Evolutionary conservation across 202 grass and related monocot genomes (phyloP).

Genomic region (Digitaria exilis): DNA sequence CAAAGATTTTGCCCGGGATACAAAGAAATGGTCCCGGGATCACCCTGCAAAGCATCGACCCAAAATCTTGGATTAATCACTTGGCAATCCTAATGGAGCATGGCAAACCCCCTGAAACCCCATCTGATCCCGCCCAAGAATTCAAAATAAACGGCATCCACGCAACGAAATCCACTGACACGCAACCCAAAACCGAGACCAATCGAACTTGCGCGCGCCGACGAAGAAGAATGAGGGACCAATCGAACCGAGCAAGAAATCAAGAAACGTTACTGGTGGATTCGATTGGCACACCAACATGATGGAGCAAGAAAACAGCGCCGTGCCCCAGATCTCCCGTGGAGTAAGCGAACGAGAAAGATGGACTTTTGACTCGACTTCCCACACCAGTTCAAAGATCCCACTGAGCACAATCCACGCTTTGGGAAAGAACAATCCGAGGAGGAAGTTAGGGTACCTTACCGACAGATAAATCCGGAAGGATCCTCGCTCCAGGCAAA

Average conservation of each 20-base stretch:
- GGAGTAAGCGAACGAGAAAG: no score
- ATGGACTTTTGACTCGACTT: neutral
- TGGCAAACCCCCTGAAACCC: neutral
- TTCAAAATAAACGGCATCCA: constrained; percentile 5
- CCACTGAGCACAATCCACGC: no score
- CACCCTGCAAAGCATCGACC: neutral
- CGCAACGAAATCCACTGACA: neutral
- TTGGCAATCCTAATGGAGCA: neutral
- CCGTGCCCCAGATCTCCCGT: neutral
- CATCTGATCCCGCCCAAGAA: neutral
- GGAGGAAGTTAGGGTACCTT: neutral
- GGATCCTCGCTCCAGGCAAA: neutral
- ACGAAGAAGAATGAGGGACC: neutral
- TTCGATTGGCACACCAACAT: neutral
- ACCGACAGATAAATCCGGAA: neutral
- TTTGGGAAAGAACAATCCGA: neutral
- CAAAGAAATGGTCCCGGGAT: neutral
- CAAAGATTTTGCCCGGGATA: neutral
- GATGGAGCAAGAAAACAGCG: neutral
- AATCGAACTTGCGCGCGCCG: neutral
- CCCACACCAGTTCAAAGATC: neutral
- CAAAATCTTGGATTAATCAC: neutral
- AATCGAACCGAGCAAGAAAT: neutral
- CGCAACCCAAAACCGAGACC: neutral
- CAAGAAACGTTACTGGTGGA: neutral